Base-by-base conservation (phyloP, 2,329 filamentous ascomycete genomes). In the Stemphylium beticola region DNA sequence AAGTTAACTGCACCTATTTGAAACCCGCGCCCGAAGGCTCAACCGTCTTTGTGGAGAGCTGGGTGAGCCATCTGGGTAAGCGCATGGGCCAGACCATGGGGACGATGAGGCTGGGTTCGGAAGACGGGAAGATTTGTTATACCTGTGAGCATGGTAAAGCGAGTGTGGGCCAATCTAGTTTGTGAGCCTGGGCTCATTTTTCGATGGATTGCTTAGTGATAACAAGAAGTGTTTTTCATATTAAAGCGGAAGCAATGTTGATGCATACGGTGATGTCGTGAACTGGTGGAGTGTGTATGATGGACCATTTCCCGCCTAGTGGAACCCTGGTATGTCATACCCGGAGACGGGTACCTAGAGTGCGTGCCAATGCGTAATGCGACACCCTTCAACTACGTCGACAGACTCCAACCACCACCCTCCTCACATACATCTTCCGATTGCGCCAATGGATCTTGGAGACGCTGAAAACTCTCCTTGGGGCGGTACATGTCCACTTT, bases 1-100 rank as follows among this genome's bases (percentile, higher is more conserved):
- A 75, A 47, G 65, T 82, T 57, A 80, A 76, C 60, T 79, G 79
- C 43, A 79, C 75, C 2, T 82, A 81, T 55, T 54, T 82, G 33
- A 62, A 77, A 10, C 78, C 78, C 4, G 76, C 76, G 24, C 65
- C 71, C 4, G 67, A 76, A 44, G 79, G 79, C 0, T 61, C 73
- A 26, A 73, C 73, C 47, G 51, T 80, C 14, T 64, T 71, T 26
- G 69, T 81, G 22, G 78, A 80, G 58, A 76, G 76, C 55, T 75
- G 79, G 64, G 74, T 80, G 4, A 73, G 80, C 51, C 72, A 77
- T 65, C 62, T 78, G 24, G 79, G 79, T 9, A 78, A 77, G 65
- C 69, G 66, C 10, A 62, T 79, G 55, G 77, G 74, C 2, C 61
- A 77, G 7, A 66, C 74, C 15, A 74, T 67, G 54, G 79, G 77